Conservation (phyloP, 257 asterid species). For the Perilla frutescens region DNA sequence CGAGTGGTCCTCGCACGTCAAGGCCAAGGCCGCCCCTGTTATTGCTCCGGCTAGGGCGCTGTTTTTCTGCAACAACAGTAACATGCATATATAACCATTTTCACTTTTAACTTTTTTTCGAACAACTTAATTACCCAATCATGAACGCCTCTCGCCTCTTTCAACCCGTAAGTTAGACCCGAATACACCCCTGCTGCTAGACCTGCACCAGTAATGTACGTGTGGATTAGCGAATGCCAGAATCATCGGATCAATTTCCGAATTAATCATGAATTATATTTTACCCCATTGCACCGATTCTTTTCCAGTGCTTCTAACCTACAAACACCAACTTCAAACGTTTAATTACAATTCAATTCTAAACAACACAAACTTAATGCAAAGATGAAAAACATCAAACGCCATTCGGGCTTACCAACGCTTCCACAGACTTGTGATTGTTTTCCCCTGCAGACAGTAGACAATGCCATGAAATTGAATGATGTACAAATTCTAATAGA, state of each 20-base stretch:
- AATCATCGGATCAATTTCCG: too few relatives aligned
- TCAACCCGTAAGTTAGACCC: conserved; percentile 87
- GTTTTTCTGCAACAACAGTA: conserved; percentile 58
- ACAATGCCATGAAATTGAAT: neutral
- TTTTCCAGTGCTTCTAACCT: conserved; percentile 90
- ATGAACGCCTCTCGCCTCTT: conserved; percentile 86
- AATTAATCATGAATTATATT: too few relatives aligned
- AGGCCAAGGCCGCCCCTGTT: conserved; percentile 85
- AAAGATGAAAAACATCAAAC: neutral
- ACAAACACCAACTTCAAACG: conserved; percentile 1
- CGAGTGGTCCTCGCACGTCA: conserved; percentile 64
- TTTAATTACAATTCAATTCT: neutral
- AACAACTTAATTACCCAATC: conserved; percentile 63
- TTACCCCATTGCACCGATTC: conserved; percentile 95
- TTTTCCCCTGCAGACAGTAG: conserved; percentile 59
- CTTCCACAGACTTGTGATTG: conserved; percentile 69
- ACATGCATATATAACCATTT: too few relatives aligned
- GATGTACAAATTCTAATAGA: too few relatives aligned
- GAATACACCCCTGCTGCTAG: conserved; percentile 93
- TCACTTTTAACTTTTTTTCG: too few relatives aligned
- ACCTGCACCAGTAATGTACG: conserved; percentile 55
- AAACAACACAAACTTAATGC: too few relatives aligned
- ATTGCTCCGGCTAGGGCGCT: conserved; percentile 91
- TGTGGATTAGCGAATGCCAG: too few relatives aligned
- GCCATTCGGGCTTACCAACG: conserved; percentile 53